Conservation (phyloP, 139 green algal species). For the Picochlorum sp. region DNA sequence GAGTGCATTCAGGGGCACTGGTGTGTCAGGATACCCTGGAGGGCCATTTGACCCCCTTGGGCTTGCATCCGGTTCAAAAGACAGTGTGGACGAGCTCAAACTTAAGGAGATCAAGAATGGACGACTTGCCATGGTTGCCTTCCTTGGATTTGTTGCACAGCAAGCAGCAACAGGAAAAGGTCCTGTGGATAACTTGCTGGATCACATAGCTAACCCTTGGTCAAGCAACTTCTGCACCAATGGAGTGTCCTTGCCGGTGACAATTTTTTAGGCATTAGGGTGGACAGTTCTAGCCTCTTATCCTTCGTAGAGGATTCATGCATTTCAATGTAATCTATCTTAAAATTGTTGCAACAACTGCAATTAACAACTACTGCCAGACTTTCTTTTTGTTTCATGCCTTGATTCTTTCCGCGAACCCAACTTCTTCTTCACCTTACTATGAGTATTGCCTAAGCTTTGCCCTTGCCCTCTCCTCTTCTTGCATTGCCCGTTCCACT, state of each 20-base stretch:
- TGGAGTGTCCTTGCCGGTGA: slow-evolving; percentile 8
- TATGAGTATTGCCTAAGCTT: background rate
- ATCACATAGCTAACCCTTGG: slow-evolving; percentile 17
- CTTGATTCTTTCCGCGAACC: background rate
- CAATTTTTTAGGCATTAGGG: slow-evolving; percentile 7
- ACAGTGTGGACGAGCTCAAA: slow-evolving; percentile 12
- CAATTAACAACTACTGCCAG: too few species aligned
- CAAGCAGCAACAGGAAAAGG: slow-evolving; percentile 72
- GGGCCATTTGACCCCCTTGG: slow-evolving; percentile 70
- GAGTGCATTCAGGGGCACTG: slow-evolving; percentile 41
- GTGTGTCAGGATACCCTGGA: slow-evolving; percentile 55
- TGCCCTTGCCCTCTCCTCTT: background rate
- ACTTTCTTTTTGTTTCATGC: too few species aligned
- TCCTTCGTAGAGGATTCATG: too few species aligned
- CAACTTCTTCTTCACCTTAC: background rate
- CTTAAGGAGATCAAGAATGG: slow-evolving; percentile 36
- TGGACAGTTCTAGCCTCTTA: background rate
- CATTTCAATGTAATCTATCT: too few species aligned
- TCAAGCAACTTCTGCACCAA: slow-evolving; percentile 16
- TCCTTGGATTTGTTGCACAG: slow-evolving; percentile 66
- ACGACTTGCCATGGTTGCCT: slow-evolving; percentile 38
- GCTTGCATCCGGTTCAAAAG: slow-evolving; percentile 17
- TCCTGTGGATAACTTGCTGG: slow-evolving; percentile 32
- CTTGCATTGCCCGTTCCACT: background rate
- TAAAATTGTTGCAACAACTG: too few species aligned